Evolutionary conservation across 2,329 filamentous ascomycete genomes (phyloP), one percentile per base, ranked within the genome.

Genomic region (Fusarium luffae): DNA sequence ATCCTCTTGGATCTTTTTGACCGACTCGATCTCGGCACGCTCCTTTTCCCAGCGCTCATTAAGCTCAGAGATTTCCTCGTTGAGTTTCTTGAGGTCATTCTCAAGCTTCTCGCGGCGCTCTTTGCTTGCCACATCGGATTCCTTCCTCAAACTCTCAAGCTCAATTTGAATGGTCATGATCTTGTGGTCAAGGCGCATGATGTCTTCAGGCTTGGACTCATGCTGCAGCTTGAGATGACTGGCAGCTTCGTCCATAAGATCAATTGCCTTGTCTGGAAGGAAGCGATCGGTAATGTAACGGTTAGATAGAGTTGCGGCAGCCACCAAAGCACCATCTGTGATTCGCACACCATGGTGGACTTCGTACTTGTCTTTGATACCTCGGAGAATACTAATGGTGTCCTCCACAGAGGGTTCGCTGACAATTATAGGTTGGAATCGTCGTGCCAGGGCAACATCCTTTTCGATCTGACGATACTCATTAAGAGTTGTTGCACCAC

Each of bases 151-250:
- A 66, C 94, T 98, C 78, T 98, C 96, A 1, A 98, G 85, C 78
- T 99, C 95, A 68, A 99, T 98, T 77, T 98, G 95, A 16, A 98
- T 93, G 0, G 95, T 98, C 89, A 98, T 97, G 64, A 98, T 97
- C 75, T 94, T 93, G 66, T 97, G 92, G 75, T 98, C 95, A 3
- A 98, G 88, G 52, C 92, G 89, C 82, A 97, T 93, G 34, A 99
- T 98, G 11, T 95, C 90, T 73, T 98, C 96, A 0, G 96, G 96
- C 74, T 98, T 98, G 74, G 93, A 97, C 79, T 99, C 96, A 80
- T 98, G 96, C 77, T 98, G 95, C 32, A 98, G 82, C 46, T 97
- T 90, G 12, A 98, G 83, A 23, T 94, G 93, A 64, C 93, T 97
- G 2, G 95, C 94, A 12, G 96, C 96, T 81, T 98, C 96, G 70